Conservation (phyloP, 169 alveolate species). For the Cytauxzoon felis region DNA sequence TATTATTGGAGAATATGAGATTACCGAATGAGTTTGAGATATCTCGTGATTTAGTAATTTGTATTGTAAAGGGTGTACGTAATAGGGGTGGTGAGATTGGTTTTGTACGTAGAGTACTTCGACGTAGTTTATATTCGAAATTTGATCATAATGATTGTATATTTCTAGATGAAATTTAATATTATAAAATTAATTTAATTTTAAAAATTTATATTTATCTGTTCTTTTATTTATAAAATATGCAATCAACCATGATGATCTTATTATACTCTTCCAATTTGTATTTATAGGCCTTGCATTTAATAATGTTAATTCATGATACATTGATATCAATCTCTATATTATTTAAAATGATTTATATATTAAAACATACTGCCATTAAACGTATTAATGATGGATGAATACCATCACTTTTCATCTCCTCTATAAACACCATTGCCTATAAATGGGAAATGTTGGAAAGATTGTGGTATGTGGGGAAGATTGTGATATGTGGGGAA, state of each 20-base stretch:
- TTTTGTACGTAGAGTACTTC: slow-evolving; percentile 3
- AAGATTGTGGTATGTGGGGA: not conserved
- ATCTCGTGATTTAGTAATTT: slow-evolving; percentile 17
- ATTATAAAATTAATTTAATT: not conserved
- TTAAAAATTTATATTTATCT: not conserved
- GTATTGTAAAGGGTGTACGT: slow-evolving; percentile 2
- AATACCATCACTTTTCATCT: slow-evolving; percentile 36
- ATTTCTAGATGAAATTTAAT: slow-evolving; percentile 3
- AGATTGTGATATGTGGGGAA: not conserved
- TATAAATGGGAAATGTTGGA: not conserved
- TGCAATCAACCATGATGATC: slow-evolving; percentile 59
- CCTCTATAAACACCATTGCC: slow-evolving; percentile 19
- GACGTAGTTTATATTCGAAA: not conserved
- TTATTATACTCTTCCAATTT: slow-evolving; percentile 33
- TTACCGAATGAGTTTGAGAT: slow-evolving; percentile 17
- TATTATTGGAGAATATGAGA: slow-evolving; percentile 17
- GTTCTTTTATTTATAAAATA: slow-evolving; percentile 11
- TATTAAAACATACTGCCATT: slow-evolving; percentile 32
- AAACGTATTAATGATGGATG: slow-evolving; percentile 55
- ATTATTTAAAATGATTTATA: not conserved
- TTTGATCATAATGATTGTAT: not conserved
- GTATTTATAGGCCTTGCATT: slow-evolving; percentile 28
- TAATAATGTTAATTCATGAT: slow-evolving; percentile 18
- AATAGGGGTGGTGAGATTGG: not conserved
- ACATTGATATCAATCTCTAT: slow-evolving; percentile 39